Conservation (phyloP, 148 eudicot species). For the Vaccinium corymbosum region DNA sequence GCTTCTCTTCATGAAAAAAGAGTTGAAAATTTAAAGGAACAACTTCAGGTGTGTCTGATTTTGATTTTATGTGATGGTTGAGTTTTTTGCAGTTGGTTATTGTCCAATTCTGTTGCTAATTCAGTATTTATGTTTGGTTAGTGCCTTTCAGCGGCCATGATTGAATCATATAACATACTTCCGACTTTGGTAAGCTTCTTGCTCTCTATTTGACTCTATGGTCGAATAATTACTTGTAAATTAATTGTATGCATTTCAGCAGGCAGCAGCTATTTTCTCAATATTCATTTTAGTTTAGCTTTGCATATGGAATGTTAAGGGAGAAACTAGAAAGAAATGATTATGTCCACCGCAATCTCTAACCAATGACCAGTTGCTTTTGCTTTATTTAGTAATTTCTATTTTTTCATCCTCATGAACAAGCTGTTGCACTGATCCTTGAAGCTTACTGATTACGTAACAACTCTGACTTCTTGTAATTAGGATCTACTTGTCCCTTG, state of each 20-base stretch:
- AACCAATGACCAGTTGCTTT: background rate
- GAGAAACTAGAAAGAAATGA: background rate
- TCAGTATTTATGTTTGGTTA: constrained; percentile 25
- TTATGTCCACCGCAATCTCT: background rate
- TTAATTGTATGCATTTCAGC: background rate
- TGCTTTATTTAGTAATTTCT: background rate
- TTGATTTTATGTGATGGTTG: background rate
- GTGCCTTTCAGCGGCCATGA: constrained; percentile 66
- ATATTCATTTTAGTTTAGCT: constrained; percentile 5
- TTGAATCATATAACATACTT: constrained; percentile 84
- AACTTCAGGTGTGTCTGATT: constrained; percentile 57
- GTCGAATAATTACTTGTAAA: background rate
- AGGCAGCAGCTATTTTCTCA: background rate
- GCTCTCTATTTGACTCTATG: background rate
- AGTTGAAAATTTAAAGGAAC: constrained; percentile 50
- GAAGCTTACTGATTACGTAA: background rate
- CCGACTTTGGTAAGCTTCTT: constrained; percentile 69
- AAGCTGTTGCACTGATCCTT: background rate
- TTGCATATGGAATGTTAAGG: background rate
- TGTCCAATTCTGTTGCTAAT: constrained; percentile 15
- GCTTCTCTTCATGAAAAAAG: constrained; percentile 32
- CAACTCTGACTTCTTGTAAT: constrained; percentile 19
- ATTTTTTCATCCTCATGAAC: background rate
- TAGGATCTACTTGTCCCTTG: constrained; percentile 86
- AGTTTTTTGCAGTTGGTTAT: background rate